Evolutionary conservation across 768 basidiomycete species (phyloP), one percentile per base, ranked within the genome.

Genomic region (Pulveroboletus sp.): DNA sequence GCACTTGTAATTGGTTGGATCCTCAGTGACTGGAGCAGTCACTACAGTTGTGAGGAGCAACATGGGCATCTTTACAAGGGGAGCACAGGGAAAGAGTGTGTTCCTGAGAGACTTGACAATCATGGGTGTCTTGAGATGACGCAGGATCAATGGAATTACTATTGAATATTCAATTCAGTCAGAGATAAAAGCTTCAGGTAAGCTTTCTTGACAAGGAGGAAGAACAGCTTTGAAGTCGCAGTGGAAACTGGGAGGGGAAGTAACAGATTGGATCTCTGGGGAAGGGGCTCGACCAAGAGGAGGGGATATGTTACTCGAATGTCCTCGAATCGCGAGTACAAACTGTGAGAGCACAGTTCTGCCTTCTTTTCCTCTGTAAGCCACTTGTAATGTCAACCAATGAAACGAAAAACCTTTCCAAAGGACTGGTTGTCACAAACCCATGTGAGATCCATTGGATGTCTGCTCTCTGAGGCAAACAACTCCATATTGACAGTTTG

Each of bases 121-220:
- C 57, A 78, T 67, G 9, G 71, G 66, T 57, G 81, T 78, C 7
- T 76, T 69, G 18, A 86, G 60, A 18, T 74, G 77, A 27, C 86
- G 83, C 30, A 89, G 68, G 46, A 86, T 72, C 0, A 85, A 88
- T 0, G 88, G 87, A 0, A 86, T 69, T 11, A 86, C 66, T 49
- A 74, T 68, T 2, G 80, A 72, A 52, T 79, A 82, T 50, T 81
- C 75, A 1, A 60, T 43, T 89, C 84, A 6, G 67, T 63, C 0
- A 62, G 59, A 5, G 86, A 83, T 11, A 81, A 63, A 10, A 89
- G 69, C 0, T 74, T 70, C 11, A 87, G 63, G 1, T 69, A 68
- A 6, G 79, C 71, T 12, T 65, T 57, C 24, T 70, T 60, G 0
- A 81, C 72, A 15, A 81, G 60, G 10, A 89, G 68, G 24, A 78